A percentile compares a stretch with the other conserved stretches of the same genome.
These are phyloP conservation scores for Penicillium subrubescens DNA, from an alignment of 495 filamentous ascomycete species.

Conservation along the genomic window DNA sequence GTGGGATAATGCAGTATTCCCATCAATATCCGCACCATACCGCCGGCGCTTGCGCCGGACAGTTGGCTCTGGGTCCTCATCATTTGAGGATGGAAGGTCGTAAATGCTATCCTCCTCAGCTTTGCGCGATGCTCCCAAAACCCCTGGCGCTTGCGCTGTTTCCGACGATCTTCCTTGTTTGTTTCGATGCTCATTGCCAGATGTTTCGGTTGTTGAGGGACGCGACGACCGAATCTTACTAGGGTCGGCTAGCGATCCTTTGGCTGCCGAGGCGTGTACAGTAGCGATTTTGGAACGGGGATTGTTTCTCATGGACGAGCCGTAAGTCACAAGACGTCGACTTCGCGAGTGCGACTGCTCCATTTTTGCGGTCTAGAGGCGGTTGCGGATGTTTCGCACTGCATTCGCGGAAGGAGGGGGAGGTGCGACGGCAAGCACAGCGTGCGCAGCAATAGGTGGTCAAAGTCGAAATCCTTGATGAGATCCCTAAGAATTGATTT, in stretches of 20 bases:
- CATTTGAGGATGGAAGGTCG: slow-evolving; percentile 44
- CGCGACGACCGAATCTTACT: slow-evolving; percentile 2
- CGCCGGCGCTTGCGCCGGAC: slow-evolving; percentile 22
- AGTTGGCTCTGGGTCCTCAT: slow-evolving; percentile 23
- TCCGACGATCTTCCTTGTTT: slow-evolving; percentile 6
- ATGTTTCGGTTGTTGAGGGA: background rate
- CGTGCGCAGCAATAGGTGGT: background rate
- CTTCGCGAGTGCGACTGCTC: slow-evolving; percentile 24
- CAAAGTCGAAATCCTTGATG: background rate
- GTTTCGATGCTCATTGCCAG: slow-evolving; percentile 6
- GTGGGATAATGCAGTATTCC: background rate
- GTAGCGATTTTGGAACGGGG: slow-evolving; percentile 5
- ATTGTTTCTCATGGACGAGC: slow-evolving; percentile 39
- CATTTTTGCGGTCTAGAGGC: slow-evolving; percentile 21
- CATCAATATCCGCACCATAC: slow-evolving; percentile 7
- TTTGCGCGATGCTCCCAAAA: background rate
- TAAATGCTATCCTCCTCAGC: slow-evolving; percentile 23
- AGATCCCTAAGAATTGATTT: background rate
- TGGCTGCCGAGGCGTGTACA: slow-evolving; percentile 1
- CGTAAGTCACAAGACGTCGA: slow-evolving; percentile 53
- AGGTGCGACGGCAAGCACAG: background rate
- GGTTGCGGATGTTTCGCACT: slow-evolving; percentile 4
- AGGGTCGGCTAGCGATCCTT: background rate
- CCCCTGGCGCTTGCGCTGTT: background rate
- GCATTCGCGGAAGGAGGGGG: slow-evolving; percentile 6